Percentiles rank a stretch among this genome's conserved stretches.
These are phyloP conservation scores for Ajuga chamaepitys DNA, from an alignment of 257 asterid genomes.

Conservation along the genomic window DNA sequence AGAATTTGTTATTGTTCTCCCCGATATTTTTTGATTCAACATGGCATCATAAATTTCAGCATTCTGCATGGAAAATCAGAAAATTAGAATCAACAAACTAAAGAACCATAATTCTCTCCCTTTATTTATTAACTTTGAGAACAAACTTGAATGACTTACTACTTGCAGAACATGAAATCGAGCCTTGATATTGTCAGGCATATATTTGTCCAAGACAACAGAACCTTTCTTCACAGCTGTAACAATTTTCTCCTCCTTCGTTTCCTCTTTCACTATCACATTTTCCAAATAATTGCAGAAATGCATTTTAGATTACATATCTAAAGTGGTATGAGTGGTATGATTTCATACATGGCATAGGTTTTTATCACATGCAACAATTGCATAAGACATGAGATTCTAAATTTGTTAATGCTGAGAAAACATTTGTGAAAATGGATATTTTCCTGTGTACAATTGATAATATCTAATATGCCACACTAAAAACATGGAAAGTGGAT, in stretches of 20 bases:
- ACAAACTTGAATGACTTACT: slow-evolving; percentile 27
- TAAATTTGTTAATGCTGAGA: not conserved
- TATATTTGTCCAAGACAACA: slow-evolving; percentile 68
- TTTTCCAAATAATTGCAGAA: slow-evolving; percentile 14
- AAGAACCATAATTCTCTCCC: not conserved
- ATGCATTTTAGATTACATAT: slow-evolving; percentile 8
- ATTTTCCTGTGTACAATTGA: not conserved
- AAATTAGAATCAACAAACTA: not conserved
- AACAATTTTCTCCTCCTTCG: slow-evolving; percentile 40
- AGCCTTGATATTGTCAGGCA: slow-evolving; percentile 71
- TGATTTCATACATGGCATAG: not conserved
- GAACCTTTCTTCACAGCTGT: slow-evolving; percentile 74
- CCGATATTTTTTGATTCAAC: slow-evolving; percentile 86
- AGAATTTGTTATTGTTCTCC: slow-evolving; percentile 84
- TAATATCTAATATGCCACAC: not conserved
- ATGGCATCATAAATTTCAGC: slow-evolving; percentile 81
- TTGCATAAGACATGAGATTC: not conserved
- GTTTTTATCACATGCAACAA: slow-evolving; percentile 5
- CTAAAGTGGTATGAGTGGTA: not conserved
- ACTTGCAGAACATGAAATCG: slow-evolving; percentile 75
- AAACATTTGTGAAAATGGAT: not conserved
- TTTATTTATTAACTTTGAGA: not conserved
- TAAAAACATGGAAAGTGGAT: not conserved
- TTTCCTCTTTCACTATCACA: slow-evolving; percentile 22
- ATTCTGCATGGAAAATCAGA: slow-evolving; percentile 38